Base-by-base conservation (phyloP, 2,329 filamentous ascomycete genomes). In the Basipetospora chlamydospora region DNA sequence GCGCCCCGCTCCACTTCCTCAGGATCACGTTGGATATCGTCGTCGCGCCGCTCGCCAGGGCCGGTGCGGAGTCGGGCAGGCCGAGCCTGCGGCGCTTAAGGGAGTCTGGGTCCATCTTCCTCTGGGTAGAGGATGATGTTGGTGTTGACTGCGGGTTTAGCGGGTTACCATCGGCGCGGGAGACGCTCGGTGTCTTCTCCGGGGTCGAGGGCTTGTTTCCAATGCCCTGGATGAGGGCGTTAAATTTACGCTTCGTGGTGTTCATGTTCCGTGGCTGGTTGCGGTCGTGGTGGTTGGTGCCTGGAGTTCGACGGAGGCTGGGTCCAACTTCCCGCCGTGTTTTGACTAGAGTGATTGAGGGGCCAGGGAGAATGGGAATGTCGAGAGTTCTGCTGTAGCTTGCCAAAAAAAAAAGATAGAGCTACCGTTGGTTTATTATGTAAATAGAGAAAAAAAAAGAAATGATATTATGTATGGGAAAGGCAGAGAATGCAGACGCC, bases 221-320 rank as follows among this genome's bases (percentile, higher is more conserved):
- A 15, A 79, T 66, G 45, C 73, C 64, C 51, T 85, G 80, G 20
- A 87, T 64, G 12, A 86, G 66, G 48, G 71, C 70, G 56, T 86
- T 80, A 61, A 87, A 86, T 57, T 87, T 87, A 47, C 82, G 71
- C 60, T 87, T 88, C n/a, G 78, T 83, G 17, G 78, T 73, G 51
- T 81, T 81, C 64, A 86, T 81, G 43, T 41, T 60, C 37, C 22
- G 33, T 18, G 28, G 37, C 11, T 26, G n/a, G 17, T 17, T 32
- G 11, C 25, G 21, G 12, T 12, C 16, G 15, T 7, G 17, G 25
- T 16, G 11, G 18, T 16, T 23, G 33, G 26, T 26, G 32, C n/a
- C n/a, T n/a, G n/a, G n/a, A n/a, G n/a, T n/a, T n/a, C n/a, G n/a
- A n/a, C n/a, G n/a, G n/a, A n/a, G n/a, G n/a, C n/a, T n/a, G n/a